Evolutionary conservation across 1,139 yeast genomes (phyloP), one percentile per base, ranked within the genome.

Genomic region (Taphrina pruni): DNA sequence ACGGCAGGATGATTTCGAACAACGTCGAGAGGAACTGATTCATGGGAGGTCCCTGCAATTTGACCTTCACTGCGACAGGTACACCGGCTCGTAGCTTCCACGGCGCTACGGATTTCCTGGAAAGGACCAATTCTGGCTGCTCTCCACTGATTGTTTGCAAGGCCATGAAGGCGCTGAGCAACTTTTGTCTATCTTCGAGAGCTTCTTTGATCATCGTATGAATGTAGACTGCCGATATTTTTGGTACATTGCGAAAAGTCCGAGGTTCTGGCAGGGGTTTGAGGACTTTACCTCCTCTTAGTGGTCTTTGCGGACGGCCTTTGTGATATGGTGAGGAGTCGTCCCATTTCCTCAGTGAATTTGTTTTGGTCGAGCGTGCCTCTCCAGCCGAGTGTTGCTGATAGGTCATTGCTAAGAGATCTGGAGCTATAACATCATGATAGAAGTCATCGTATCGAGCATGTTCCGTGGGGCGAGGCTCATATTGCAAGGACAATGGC

Each of bases 81-180:
- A 87, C 88, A 58, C 97, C 97, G 65, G 87, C 87, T 78, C 98
- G 87, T 70, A 92, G 84, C 75, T 88, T 88, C 97, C 97, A 93
- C 55, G 87, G 85, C 69, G 94, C 89, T 61, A 91, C 90, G 78
- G 92, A 92, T 14, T 90, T 84, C 76, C 86, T 89, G 60, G 96
- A 88, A 77, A 82, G 88, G 43, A 91, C 82, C 51, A 88, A 84
- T 73, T 84, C 82, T 55, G 98, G 93, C 78, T 91, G 90, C 73
- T 85, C 87, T 73, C 97, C 97, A 45, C 99, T 93, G 76, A 95
- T 89, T 78, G 94, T 98, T 74, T 96, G 96, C 70, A 95, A 78
- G 78, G 90, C 96, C 72, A 91, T 83, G 72, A 87, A 83, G 20
- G 96, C 91, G 46, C 94, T 85, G 71, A 93, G 86, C 62, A 92